Percentiles rank a stretch among this genome's conserved stretches.
These are phyloP conservation scores for Metarhizium sp. DNA, from an alignment of 2,329 filamentous ascomycete species.

Conservation along the genomic window DNA sequence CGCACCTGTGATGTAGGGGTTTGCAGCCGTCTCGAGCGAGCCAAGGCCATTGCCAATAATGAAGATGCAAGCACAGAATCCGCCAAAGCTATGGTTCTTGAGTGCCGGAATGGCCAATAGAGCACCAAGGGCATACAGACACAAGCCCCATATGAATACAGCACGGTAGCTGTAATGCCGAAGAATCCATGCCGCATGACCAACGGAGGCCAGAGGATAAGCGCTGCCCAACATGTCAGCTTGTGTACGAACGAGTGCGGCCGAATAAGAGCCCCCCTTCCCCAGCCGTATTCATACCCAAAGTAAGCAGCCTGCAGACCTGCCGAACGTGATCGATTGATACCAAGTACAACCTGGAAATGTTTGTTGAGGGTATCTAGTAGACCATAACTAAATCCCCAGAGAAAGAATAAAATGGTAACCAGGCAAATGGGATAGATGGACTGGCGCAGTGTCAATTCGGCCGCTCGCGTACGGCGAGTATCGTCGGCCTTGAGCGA, in stretches of 20 bases:
- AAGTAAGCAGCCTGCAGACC: conserved; percentile 44
- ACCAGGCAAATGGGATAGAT: conserved; percentile 54
- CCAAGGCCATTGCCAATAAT: conserved; percentile 65
- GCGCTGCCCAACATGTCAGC: conserved; percentile 34
- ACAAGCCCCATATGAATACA: conserved; percentile 60
- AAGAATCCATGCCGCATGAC: conserved; percentile 53
- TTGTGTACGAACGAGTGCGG: conserved; percentile 8
- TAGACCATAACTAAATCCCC: conserved; percentile 37
- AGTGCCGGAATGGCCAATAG: conserved; percentile 47
- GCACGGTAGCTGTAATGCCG: conserved; percentile 56
- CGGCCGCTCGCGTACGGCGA: conserved; percentile 31
- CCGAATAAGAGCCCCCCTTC: not conserved
- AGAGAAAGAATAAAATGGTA: conserved; percentile 36
- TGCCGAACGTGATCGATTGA: conserved; percentile 33
- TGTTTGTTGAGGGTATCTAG: conserved; percentile 40
- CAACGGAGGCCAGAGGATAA: conserved; percentile 61
- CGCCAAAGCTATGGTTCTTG: conserved; percentile 56
- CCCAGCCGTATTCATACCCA: conserved; percentile 32
- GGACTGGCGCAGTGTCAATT: conserved; percentile 58
- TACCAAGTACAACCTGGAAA: conserved; percentile 36
- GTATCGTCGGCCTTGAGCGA: conserved; percentile 34
- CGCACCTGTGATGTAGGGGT: conserved; percentile 57
- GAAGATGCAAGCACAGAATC: conserved; percentile 65
- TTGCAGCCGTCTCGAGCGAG: conserved; percentile 68
- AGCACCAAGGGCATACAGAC: conserved; percentile 56